Evolutionary conservation across 306 rosid species (phyloP).

Genomic region (Datisca glomerata): DNA sequence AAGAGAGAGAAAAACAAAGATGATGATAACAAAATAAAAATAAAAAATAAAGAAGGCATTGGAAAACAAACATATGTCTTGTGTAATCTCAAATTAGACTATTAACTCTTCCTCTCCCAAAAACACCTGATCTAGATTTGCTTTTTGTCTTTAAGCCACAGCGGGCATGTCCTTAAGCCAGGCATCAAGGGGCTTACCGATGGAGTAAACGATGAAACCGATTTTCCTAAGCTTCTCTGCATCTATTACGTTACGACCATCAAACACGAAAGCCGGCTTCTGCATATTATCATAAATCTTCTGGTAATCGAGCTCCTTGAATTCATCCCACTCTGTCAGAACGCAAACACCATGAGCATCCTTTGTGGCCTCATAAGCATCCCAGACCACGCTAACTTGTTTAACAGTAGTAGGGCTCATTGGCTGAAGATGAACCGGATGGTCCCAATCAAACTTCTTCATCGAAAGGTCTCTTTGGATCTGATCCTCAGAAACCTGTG

Average conservation of each 20-base stretch:
- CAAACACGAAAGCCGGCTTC: too few species aligned
- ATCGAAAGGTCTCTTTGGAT: slow-evolving; percentile 5
- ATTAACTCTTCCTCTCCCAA: too few species aligned
- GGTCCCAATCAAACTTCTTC: too few species aligned
- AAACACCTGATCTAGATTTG: too few species aligned
- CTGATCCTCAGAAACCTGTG: slow-evolving; percentile 5
- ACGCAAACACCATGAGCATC: slow-evolving; percentile 11
- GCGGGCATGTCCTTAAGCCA: slow-evolving; percentile 7
- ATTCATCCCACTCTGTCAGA: slow-evolving; percentile 7
- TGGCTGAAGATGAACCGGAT: slow-evolving; percentile 1
- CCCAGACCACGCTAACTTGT: slow-evolving; percentile 3
- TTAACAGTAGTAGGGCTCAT: slow-evolving; percentile 5
- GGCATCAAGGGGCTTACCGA: slow-evolving; percentile 5
- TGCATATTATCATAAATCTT: slow-evolving; percentile 4
- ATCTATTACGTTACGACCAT: slow-evolving; percentile 1
- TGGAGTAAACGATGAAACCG: slow-evolving; percentile 6
- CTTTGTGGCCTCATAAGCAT: slow-evolving; percentile 6
- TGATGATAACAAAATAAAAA: too few species aligned
- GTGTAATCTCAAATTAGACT: too few species aligned
- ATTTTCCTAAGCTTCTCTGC: slow-evolving; percentile 1
- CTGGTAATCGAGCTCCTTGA: slow-evolving; percentile 7
- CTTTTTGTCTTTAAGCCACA: slow-evolving; percentile 19
- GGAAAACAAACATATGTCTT: too few species aligned
- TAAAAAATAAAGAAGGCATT: too few species aligned
- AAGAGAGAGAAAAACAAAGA: too few species aligned